These are phyloP conservation scores for Wickerhamomyces sp. DNA, from an alignment of 1,139 yeast genomes.

Conservation along the genomic window DNA sequence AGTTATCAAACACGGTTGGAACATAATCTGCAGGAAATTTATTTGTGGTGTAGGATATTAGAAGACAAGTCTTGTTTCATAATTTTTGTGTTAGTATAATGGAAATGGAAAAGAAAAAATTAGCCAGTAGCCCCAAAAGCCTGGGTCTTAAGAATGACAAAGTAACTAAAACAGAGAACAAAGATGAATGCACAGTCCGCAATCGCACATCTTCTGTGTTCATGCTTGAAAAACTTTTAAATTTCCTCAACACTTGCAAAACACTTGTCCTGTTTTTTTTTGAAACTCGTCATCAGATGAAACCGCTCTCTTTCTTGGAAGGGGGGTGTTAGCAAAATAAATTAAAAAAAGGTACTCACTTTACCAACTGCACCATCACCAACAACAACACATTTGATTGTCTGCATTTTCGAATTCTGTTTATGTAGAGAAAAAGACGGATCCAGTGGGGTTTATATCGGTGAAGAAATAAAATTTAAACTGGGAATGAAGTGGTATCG, in stretches of 20 bases:
- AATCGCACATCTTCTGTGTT: too few relatives aligned
- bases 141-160: background rate
- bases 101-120: background rate
- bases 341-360: slow-evolving; percentile 25
- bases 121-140: background rate
- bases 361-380: slow-evolving; percentile 99
- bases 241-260: too few relatives aligned
- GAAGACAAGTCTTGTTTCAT: slow-evolving; percentile 62
- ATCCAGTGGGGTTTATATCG: too few relatives aligned
- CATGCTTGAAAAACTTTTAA: too few relatives aligned
- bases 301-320: too few relatives aligned
- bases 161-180: too few relatives aligned
- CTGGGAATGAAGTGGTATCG: too few relatives aligned
- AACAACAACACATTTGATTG: slow-evolving; percentile 92
- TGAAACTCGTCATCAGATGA: too few relatives aligned
- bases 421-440: too few relatives aligned
- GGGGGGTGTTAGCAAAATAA: background rate
- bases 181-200: background rate
- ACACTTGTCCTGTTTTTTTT: too few relatives aligned
- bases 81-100: slow-evolving; percentile 10
- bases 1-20: slow-evolving; percentile 91
- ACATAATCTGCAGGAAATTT: slow-evolving; percentile 87
- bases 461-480: too few relatives aligned
- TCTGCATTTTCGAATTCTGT: slow-evolving; percentile 76
- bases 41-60: slow-evolving; percentile 85